These are phyloP conservation scores for Salvia sclarea DNA, from an alignment of 305 asterid genomes.

Conservation along the genomic window DNA sequence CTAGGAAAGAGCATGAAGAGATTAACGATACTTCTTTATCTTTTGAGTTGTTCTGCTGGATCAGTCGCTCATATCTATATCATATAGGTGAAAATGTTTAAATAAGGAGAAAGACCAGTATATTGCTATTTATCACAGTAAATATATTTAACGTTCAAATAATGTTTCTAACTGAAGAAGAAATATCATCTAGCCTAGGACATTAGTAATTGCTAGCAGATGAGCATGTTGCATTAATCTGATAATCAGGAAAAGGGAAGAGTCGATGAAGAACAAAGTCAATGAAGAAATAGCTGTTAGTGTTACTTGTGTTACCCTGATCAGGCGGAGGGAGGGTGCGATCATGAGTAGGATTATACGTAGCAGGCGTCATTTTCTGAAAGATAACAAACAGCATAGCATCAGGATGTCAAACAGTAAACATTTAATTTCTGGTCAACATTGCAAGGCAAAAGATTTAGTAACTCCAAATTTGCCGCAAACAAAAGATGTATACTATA, in stretches of 20 bases:
- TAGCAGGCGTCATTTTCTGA: constrained; percentile 67
- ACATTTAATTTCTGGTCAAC: not conserved
- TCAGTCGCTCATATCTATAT: not conserved
- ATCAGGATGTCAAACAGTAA: constrained; percentile 25
- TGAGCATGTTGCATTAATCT: not conserved
- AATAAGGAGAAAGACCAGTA: no score
- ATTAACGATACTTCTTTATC: no score
- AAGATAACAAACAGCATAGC: constrained; percentile 16
- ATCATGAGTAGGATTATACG: constrained; percentile 76
- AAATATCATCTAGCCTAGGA: constrained; percentile 3
- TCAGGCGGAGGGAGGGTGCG: constrained; percentile 76
- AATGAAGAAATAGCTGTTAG: not conserved
- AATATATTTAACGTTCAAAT: not conserved
- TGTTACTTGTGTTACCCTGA: constrained; percentile 54
- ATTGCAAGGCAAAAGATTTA: constrained; percentile 21
- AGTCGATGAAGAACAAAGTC: not conserved
- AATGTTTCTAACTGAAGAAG: not conserved
- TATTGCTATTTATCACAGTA: no score
- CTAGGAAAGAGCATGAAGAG: no score
- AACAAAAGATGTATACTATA: not conserved
- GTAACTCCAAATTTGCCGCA: not conserved
- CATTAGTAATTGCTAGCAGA: constrained; percentile 12
- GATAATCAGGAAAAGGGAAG: constrained; percentile 9
- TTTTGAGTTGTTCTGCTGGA: no score
- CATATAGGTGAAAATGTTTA: no score